Evolutionary conservation across 495 filamentous ascomycete species (phyloP).

Genomic region (Physcia stellaris): DNA sequence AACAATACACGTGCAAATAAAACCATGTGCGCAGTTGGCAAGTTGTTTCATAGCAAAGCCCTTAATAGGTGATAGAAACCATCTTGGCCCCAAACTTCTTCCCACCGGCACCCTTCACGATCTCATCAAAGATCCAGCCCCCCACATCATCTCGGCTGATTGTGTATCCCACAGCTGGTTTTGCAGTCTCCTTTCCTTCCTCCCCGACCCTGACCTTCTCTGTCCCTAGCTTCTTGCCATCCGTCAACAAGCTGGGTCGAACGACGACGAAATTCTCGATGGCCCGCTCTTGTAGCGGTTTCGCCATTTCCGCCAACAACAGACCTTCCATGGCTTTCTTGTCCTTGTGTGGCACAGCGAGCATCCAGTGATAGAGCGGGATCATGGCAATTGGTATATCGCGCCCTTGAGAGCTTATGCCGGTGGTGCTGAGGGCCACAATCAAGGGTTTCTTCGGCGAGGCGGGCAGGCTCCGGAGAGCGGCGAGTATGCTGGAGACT

Average conservation of each 20-base stretch:
- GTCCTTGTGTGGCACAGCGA: conserved; percentile 24
- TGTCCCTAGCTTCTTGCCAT: background rate
- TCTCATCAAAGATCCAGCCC: conserved; percentile 1
- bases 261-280: conserved; percentile 33
- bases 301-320: conserved; percentile 5
- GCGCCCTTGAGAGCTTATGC: conserved; percentile 14
- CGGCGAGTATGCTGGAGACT: conserved; percentile 15
- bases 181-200: background rate
- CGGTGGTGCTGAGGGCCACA: conserved; percentile 19
- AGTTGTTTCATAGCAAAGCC: too few relatives aligned
- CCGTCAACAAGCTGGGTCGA: conserved; percentile 26
- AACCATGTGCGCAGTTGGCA: too few relatives aligned
- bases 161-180: conserved; percentile 3
- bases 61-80: too few relatives aligned
- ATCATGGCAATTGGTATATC: conserved; percentile 24
- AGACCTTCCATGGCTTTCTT: conserved; percentile 27
- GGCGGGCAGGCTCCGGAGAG: conserved; percentile 15
- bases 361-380: conserved; percentile 22
- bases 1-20: too few relatives aligned
- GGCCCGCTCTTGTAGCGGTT: conserved; percentile 21
- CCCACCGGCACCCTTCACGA: background rate
- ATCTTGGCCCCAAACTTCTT: too few relatives aligned
- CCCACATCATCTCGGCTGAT: conserved; percentile 4
- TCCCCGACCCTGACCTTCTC: conserved; percentile 19
- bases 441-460: conserved; percentile 15